Conservation (phyloP, 2,329 filamentous ascomycete genomes). For the Paramyrothecium roridum region DNA sequence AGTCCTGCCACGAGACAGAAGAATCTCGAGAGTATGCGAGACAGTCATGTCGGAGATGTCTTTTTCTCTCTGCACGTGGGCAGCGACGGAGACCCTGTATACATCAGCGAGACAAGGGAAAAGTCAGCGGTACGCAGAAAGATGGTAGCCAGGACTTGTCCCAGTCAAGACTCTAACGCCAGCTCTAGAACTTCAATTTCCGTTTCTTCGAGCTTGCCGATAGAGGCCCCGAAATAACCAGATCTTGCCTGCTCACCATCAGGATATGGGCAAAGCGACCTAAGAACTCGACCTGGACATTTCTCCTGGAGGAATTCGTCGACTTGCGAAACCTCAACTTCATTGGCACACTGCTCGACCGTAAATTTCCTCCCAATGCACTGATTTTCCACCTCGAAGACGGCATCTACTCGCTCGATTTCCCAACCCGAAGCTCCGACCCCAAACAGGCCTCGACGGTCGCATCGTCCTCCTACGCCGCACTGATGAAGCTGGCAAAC, state of each 20-base stretch:
- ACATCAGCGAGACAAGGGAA: conserved; percentile 79
- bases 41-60: conserved; percentile 73
- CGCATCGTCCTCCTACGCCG: conserved; percentile 78
- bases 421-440: conserved; percentile 48
- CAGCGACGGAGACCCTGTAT: conserved; percentile 69
- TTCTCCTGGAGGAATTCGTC: conserved; percentile 70
- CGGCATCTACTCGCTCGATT: conserved; percentile 79
- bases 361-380: conserved; percentile 76
- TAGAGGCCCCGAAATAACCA: conserved; percentile 60
- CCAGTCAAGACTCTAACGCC: conserved; percentile 5
- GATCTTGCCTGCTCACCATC: conserved; percentile 62
- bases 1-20: conserved; percentile 60
- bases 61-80: conserved; percentile 83
- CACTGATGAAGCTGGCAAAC: conserved; percentile 83
- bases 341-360: conserved; percentile 67
- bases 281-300: conserved; percentile 46
- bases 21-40: conserved; percentile 70
- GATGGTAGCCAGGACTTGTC: background rate
- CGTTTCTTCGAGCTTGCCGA: conserved; percentile 73
- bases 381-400: conserved; percentile 83
- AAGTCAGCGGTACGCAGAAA: conserved; percentile 59
- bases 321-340: conserved; percentile 74
- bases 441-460: conserved; percentile 50
- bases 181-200: conserved; percentile 75
- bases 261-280: conserved; percentile 70